phyloP scores from a whole-genome alignment of 768 basidiomycete genomes.

The Leccinum imitatum region DNA sequence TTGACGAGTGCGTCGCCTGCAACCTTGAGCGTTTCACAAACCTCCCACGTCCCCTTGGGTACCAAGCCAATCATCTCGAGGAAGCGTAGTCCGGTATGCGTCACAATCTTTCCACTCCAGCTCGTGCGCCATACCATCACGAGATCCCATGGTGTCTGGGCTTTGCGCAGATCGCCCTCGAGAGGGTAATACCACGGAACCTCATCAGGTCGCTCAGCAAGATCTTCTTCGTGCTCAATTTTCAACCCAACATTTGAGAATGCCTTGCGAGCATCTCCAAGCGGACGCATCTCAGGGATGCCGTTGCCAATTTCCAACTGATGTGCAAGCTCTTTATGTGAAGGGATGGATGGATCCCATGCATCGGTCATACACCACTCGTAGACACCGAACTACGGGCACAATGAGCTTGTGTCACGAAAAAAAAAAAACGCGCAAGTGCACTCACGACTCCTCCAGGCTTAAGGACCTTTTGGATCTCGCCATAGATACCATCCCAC shows the following conservation, averaged over 20 bases:
- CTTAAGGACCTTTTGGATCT: constrained; percentile 92
- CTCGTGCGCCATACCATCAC: constrained; percentile 89
- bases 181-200: constrained; percentile 96
- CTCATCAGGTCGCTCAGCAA: constrained; percentile 78
- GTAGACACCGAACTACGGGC: constrained; percentile 86
- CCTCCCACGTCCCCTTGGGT: constrained; percentile 90
- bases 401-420: constrained; percentile 1
- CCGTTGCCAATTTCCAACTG: constrained; percentile 93
- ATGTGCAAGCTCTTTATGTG: constrained; percentile 90
- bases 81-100: constrained; percentile 73
- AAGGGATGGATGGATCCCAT: constrained; percentile 83
- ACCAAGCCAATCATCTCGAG: constrained; percentile 78
- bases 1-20: constrained; percentile 78
- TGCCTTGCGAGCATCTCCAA: constrained; percentile 69
- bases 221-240: constrained; percentile 89
- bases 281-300: constrained; percentile 94
- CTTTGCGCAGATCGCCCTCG: constrained; percentile 89
- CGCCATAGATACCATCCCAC: constrained; percentile 93
- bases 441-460: constrained; percentile 87
- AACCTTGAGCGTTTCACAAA: constrained; percentile 84
- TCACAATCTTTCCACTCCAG: constrained; percentile 80
- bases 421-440: neutral
- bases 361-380: constrained; percentile 99
- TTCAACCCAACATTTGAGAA: constrained; percentile 82
- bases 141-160: constrained; percentile 92